phyloP scores from a whole-genome alignment of 306 rosid genomes.

The Morella rubra region DNA sequence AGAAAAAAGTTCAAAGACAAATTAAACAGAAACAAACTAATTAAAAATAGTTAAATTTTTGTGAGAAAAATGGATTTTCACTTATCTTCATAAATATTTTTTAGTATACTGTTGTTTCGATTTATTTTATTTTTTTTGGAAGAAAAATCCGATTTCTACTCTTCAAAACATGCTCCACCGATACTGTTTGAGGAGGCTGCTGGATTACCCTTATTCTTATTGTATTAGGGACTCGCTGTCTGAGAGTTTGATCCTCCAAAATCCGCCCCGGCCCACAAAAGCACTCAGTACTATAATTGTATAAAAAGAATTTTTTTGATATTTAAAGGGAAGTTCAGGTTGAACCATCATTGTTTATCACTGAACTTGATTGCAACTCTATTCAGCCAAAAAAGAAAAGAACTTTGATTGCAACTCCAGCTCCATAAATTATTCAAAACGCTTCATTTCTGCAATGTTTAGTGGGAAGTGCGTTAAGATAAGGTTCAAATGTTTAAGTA shows the following conservation, averaged over 20 bases:
- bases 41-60: no score
- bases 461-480: not conserved
- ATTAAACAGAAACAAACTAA: no score
- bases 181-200: no score
- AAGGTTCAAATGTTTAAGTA: slow-evolving; percentile 13
- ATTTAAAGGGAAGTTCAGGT: not conserved
- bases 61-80: no score
- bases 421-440: not conserved
- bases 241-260: not conserved
- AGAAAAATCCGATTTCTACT: no score
- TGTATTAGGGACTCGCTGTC: not conserved
- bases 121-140: no score
- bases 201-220: no score
- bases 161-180: no score
- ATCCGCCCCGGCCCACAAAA: not conserved
- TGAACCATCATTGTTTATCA: not conserved
- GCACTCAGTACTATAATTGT: not conserved
- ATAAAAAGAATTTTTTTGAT: not conserved
- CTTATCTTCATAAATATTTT: no score
- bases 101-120: no score
- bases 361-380: not conserved
- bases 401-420: not conserved
- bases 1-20: no score
- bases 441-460: not conserved
- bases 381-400: not conserved